Evolutionary conservation across 2,329 filamentous ascomycete species (phyloP), one percentile per base, ranked within the genome.

Genomic region (Leptoxyphium fumago): DNA sequence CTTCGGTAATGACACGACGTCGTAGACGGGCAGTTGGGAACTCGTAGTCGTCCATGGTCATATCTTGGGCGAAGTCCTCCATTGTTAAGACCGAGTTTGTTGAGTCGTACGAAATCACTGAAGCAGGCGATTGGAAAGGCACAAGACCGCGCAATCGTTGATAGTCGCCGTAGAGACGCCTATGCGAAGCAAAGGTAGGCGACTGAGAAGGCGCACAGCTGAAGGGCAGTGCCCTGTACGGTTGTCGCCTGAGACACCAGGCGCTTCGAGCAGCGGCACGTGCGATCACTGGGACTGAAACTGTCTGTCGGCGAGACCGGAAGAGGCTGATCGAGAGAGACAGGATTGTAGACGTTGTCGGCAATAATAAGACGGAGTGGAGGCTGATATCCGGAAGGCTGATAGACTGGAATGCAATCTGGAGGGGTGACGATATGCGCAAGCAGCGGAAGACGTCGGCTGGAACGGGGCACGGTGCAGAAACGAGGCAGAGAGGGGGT

Each of bases 11-110:
- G 49, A 79, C 70, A 38, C 67, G 67, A 49, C 68, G 71, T 61
- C 71, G 70, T 42, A 84, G 69, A 17, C 78, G 69, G 52, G 74
- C 66, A 17, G 69, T 66, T 9, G 80, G 80, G 54, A 84, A 83
- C 46, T 63, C 63, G 64, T 83, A 83, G 53, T 63, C 61, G 47
- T 64, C 60, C 50, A 70, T 59, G 18, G 54, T 55, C 55, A 62
- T 56, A 45, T 56, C 51, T 15, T 36, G 32, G 13, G 32, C 32
- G 32, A 36, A 36, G 11, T 36, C 32, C 4, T 36, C 32, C 32
- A 36, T 36, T 13, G 32, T 15, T 13, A 9, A 50, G 46, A 55
- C 51, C 39, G 51, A 52, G 50, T 56, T 55, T 46, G 38, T 43
- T 41, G 29, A 32, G 29, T 36, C 28, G n/a, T 26, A 17, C 29